Conservation (phyloP, 768 basidiomycete species). For the Trametes cubensis region DNA sequence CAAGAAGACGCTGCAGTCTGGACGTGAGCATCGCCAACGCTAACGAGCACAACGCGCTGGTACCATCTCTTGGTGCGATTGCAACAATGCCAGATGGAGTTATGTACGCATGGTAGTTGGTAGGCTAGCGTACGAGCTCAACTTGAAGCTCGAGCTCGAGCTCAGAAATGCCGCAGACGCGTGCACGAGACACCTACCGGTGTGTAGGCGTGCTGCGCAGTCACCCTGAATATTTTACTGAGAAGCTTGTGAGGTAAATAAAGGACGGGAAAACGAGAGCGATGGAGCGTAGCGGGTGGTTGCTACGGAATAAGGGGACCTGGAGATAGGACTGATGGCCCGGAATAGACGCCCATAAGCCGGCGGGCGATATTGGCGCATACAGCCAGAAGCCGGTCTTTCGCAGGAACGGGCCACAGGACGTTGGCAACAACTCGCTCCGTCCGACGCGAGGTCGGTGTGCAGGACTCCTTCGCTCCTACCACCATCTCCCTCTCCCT, state of each 20-base stretch:
- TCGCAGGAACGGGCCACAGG: neutral
- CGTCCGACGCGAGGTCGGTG: constrained; percentile 19
- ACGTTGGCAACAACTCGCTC: constrained; percentile 10
- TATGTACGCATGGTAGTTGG: neutral
- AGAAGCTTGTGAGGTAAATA: neutral
- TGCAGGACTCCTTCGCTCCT: constrained; percentile 21
- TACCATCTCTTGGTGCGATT: neutral
- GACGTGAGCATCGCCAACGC: constrained; percentile 3
- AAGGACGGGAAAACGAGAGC: neutral
- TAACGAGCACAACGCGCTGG: neutral
- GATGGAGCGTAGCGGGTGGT: constrained; percentile 10
- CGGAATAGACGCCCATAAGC: neutral
- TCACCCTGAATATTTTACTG: too few relatives aligned
- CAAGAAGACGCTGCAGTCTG: neutral
- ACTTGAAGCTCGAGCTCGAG: too few relatives aligned
- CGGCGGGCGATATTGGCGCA: neutral
- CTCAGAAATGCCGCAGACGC: too few relatives aligned
- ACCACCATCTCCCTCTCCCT: constrained; percentile 31
- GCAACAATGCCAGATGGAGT: neutral
- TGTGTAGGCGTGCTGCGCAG: too few relatives aligned
- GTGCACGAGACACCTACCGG: too few relatives aligned
- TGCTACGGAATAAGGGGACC: constrained; percentile 3
- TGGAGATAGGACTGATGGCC: neutral
- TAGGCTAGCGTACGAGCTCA: too few relatives aligned
- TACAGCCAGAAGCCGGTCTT: too few relatives aligned